These are phyloP conservation scores for Arabis hirsuta DNA, from an alignment of 345 rosid genomes.

Conservation along the genomic window DNA sequence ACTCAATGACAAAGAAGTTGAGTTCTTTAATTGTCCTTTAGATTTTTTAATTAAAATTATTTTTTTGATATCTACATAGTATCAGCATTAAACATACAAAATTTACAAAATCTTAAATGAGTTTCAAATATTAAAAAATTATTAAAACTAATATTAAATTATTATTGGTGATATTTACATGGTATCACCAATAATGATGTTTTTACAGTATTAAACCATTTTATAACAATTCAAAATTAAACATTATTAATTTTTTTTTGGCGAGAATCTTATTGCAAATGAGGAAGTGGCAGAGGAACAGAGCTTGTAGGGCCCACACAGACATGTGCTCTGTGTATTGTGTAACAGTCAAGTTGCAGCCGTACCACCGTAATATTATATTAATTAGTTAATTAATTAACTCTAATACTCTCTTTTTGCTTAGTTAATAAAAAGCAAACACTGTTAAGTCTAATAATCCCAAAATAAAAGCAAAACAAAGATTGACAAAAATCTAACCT, in stretches of 20 bases:
- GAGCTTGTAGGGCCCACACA: slow-evolving; percentile 3
- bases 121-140: no score
- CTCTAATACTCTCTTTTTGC: slow-evolving; percentile 1
- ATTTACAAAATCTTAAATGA: no score
- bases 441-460: slow-evolving; percentile 17
- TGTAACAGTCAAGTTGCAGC: slow-evolving; percentile 24
- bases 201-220: no score
- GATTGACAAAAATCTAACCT: slow-evolving; percentile 40
- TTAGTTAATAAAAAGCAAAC: slow-evolving; percentile 15
- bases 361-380: neutral
- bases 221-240: neutral
- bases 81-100: no score
- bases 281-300: slow-evolving; percentile 26
- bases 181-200: no score
- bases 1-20: no score
- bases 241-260: neutral
- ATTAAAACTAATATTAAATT: no score
- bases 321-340: slow-evolving; percentile 29
- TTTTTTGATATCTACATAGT: no score
- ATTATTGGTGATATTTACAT: no score
- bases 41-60: no score
- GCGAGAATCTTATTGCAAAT: neutral
- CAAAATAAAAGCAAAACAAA: slow-evolving; percentile 35
- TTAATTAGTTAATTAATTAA: neutral
- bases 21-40: no score